Percentiles rank a stretch among this genome's conserved stretches.
phyloP scores from a whole-genome alignment of 208 protist species.

The Crithidia mellificae region DNA sequence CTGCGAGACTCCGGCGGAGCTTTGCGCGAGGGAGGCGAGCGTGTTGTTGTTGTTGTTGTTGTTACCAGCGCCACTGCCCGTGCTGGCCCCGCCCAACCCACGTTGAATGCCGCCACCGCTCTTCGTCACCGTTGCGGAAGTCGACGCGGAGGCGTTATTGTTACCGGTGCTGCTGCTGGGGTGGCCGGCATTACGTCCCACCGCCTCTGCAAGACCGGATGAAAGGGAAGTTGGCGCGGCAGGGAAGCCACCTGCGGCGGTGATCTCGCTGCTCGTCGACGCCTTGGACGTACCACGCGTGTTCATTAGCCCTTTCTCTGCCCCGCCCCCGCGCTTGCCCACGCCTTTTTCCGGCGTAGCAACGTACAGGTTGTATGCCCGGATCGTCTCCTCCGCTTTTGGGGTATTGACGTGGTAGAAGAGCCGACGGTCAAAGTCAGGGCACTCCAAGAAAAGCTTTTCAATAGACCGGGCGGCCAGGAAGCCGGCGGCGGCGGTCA shows the following conservation, averaged over 20 bases:
- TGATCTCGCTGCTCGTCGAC: neutral
- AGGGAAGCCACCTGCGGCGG: neutral
- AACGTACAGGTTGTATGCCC: conserved; percentile 12
- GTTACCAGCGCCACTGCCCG: neutral
- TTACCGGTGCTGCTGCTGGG: neutral
- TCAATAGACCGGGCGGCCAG: conserved; percentile 26
- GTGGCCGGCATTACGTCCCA: neutral
- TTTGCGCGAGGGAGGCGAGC: neutral
- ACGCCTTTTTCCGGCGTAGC: neutral
- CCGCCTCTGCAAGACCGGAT: neutral
- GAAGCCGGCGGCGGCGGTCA: conserved; percentile 45
- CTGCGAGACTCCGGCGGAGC: conserved; percentile 8
- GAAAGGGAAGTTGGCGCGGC: neutral
- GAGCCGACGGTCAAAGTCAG: conserved; percentile 45
- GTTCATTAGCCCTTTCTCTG: neutral
- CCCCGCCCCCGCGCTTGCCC: neutral
- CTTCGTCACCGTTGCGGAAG: no score
- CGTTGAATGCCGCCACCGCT: conserved; percentile 9
- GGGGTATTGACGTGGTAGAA: conserved; percentile 44
- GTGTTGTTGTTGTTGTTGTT: neutral
- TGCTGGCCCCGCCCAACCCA: neutral
- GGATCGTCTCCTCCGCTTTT: conserved; percentile 13
- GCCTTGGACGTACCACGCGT: conserved; percentile 2
- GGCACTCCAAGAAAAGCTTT: conserved; percentile 32
- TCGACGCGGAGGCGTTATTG: neutral